Base-by-base conservation (phyloP, 805 yeast genomes). In the Ogataea degrootiae region DNA sequence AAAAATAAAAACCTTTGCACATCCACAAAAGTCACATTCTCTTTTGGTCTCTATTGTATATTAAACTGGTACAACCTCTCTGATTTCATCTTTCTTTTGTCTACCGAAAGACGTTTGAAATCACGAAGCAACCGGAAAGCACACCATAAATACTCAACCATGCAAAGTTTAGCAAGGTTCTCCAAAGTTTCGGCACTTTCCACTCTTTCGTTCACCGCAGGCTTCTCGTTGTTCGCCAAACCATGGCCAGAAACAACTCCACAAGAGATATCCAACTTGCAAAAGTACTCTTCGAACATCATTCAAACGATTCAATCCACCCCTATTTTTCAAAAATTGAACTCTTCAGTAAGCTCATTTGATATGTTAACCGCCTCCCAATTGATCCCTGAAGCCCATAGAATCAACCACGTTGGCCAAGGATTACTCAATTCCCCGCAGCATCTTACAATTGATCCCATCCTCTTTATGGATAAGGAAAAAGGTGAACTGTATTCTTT, bases 381-480 rank as follows among this genome's bases (percentile, higher is more conserved):
- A 17, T 57, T 70, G 26, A 69, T 84, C 37, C 89, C 90, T 0
- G 70, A 64, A 39, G 80, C 79, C 7, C 89, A 85, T 58, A 75
- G 74, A 36, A 58, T 61, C 2, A 77, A 83, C 59, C 85, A 84
- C 64, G 88, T 85, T 9, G 82, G 85, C 0, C 79, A 82, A 43
- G 96, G 96, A 0, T 64, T 87, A 8, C 67, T 89, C 43, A 79
- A 78, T 54, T 91, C 95, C 0, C 78, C 80, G 2, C 75, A 80
- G 16, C 76, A 81, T 50, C 68, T 87, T 52, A 87, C 85, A 47
- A 77, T 87, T 23, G 96, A 88, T 57, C 96, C 96, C 0, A 65
- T 87, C 17, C 73, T 83, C 12, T 83, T 86, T 59, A 57, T 72
- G 39, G 73, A 85, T 55, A 64, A 65, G 17, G 59, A 70, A 29